Evolutionary conservation across 2,329 filamentous ascomycete genomes (phyloP).

Genomic region (Torrubiellomyces zombiae): DNA sequence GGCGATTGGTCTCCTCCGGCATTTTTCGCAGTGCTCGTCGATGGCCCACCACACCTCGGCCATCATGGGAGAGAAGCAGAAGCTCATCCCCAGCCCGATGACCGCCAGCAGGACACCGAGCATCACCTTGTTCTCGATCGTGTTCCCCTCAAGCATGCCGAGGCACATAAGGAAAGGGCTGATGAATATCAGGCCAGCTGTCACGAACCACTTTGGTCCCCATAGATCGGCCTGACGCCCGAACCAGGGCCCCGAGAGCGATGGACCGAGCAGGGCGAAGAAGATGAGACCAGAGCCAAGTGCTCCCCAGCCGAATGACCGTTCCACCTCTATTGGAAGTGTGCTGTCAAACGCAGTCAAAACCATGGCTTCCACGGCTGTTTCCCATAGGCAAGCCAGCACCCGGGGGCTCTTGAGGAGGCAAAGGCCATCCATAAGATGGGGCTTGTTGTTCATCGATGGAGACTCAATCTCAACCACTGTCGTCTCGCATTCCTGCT

Average conservation of each 20-base stretch:
- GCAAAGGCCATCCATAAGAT: conserved; percentile 9
- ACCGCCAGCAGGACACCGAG: conserved; percentile 16
- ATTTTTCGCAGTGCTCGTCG: conserved; percentile 6
- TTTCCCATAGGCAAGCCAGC: conserved; percentile 17
- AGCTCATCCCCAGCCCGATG: conserved; percentile 13
- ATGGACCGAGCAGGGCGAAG: conserved; percentile 15
- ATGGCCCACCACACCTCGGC: conserved; percentile 19
- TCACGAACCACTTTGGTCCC: conserved; percentile 17
- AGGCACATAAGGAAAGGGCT: conserved; percentile 18
- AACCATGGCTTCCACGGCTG: conserved; percentile 15
- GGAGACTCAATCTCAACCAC: too few relatives aligned
- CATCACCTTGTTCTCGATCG: conserved; percentile 13
- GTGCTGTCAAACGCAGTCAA: conserved; percentile 18
- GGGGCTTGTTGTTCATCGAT: too few relatives aligned
- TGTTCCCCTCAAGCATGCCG: conserved; percentile 15
- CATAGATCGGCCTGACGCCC: conserved; percentile 16
- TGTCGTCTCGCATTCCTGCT: too few relatives aligned
- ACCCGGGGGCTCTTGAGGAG: conserved; percentile 15
- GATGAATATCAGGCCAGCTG: conserved; percentile 15
- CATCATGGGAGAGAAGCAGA: conserved; percentile 18
- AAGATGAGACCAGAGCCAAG: conserved; percentile 18
- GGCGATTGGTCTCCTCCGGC: conserved; percentile 11
- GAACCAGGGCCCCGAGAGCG: conserved; percentile 14
- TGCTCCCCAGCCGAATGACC: conserved; percentile 16
- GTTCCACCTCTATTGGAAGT: conserved; percentile 14